A percentile compares a stretch with the other conserved stretches of the same genome.
Evolutionary conservation across 73 alveolate species (phyloP).

Genomic region (Vitrella brassicaformis): DNA sequence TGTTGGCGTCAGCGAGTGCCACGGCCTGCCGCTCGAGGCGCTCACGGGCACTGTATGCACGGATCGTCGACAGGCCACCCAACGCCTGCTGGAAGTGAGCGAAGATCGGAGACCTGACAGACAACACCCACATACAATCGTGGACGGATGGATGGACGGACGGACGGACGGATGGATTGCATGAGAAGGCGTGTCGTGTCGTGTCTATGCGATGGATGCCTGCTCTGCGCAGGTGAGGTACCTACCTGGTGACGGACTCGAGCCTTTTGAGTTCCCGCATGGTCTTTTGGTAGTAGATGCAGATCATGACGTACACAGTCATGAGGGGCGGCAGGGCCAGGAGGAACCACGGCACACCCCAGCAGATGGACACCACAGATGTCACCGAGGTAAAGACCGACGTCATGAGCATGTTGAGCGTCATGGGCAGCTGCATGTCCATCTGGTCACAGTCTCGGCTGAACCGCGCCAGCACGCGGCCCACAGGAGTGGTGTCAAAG

Average conservation of each 20-base stretch:
- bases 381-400: neutral
- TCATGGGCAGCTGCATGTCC: neutral
- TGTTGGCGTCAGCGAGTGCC: neutral
- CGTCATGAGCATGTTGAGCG: neutral
- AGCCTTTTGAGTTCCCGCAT: neutral
- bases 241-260: neutral
- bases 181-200: no score
- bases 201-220: no score
- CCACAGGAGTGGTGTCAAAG: conserved; percentile 23
- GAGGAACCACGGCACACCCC: neutral
- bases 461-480: conserved; percentile 17
- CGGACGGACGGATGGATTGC: no score
- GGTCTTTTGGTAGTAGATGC: neutral
- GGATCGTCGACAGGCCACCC: neutral
- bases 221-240: no score
- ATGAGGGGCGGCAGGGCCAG: neutral
- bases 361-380: neutral
- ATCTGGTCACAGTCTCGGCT: neutral
- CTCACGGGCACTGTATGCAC: neutral
- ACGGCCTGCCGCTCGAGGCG: neutral
- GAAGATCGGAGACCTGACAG: neutral
- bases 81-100: neutral
- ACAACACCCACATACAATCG: no score
- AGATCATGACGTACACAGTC: neutral
- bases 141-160: no score